Base-by-base conservation (phyloP, 2,329 filamentous ascomycete genomes). In the Aschersonia sp. region DNA sequence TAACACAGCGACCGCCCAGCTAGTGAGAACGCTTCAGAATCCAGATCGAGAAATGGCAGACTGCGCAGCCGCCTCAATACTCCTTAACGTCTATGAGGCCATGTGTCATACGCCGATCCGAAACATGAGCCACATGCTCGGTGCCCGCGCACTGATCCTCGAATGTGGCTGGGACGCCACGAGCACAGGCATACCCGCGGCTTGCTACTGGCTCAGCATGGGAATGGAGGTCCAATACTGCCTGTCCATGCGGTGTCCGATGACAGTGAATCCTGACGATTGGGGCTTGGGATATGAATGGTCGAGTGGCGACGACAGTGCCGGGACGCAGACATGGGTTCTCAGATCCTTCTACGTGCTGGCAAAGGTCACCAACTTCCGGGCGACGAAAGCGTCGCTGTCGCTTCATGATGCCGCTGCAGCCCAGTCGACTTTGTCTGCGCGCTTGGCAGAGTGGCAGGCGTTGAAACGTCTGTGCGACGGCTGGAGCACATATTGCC, bases 171-270 rank as follows among this genome's bases (percentile, higher is more conserved):
- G 91, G 91, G 84, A 87, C 56, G 87, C 87, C 0, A 78, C 73
- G 52, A 85, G 85, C 38, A 76, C 74, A 1, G 89, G 89, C 0
- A 78, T 95, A 28, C 89, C 88, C 1, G 78, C 82, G 0, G 88
- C 89, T 1, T 96, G 89, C 62, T 96, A 96, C 66, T 96, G 91
- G 89, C 71, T 96, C 40, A 95, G 94, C 56, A 81, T 94, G 12
- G 84, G 84, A 12, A 84, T 95, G 74, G 91, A 97, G 61, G 72
- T 96, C n/a, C 71, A 96, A 31, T 87, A 80, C 53, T 95, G 89
- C 61, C 70, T 96, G 12, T 83, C 87, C 54, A 88, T 88, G 64
- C 89, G 91, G 60, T 94, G 86, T 84, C 77, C 82, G 54, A 79
- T 88, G 9, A 82, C 86, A 1, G 95, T 89, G 87, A 81, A 94